These are phyloP conservation scores for Mollisiaceae sp. DNA, from an alignment of 2,329 filamentous ascomycete genomes.

Conservation along the genomic window DNA sequence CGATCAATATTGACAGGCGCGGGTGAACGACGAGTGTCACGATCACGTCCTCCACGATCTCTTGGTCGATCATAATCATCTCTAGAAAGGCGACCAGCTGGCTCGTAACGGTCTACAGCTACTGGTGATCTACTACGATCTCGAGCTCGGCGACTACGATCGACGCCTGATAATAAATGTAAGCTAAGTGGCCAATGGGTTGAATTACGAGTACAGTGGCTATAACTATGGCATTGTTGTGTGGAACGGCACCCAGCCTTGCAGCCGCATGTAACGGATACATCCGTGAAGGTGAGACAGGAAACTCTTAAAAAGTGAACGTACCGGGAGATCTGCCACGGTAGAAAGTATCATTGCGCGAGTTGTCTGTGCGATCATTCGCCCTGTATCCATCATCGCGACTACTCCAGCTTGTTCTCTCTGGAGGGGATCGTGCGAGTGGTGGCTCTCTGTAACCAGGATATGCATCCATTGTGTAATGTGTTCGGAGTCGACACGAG, in stretches of 20 bases:
- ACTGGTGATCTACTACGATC: conserved; percentile 72
- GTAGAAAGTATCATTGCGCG: conserved; percentile 63
- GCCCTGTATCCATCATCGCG: conserved; percentile 41
- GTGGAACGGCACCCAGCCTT: conserved; percentile 11
- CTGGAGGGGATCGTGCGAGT: conserved; percentile 41
- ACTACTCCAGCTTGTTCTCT: conserved; percentile 43
- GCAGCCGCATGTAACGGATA: conserved; percentile 25
- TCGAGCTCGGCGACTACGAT: conserved; percentile 58
- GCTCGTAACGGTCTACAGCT: conserved; percentile 78
- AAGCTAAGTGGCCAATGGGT: conserved; percentile 26
- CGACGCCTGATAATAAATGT: conserved; percentile 52
- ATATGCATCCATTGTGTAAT: conserved; percentile 40
- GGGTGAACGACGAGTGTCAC: conserved; percentile 67
- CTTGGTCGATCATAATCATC: conserved; percentile 66
- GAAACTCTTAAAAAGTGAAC: conserved; percentile 43
- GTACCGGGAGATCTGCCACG: conserved; percentile 73
- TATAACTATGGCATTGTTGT: neutral
- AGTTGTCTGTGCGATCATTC: conserved; percentile 45
- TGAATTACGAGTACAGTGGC: conserved; percentile 2
- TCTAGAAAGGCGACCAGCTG: conserved; percentile 61
- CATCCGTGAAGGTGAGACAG: conserved; percentile 12
- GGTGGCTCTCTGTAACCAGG: conserved; percentile 40
- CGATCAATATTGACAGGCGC: conserved; percentile 76
- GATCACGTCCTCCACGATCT: conserved; percentile 52
- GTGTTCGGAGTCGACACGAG: conserved; percentile 12